Conservation (phyloP, 306 rosid species). For the Cucumis melo region DNA sequence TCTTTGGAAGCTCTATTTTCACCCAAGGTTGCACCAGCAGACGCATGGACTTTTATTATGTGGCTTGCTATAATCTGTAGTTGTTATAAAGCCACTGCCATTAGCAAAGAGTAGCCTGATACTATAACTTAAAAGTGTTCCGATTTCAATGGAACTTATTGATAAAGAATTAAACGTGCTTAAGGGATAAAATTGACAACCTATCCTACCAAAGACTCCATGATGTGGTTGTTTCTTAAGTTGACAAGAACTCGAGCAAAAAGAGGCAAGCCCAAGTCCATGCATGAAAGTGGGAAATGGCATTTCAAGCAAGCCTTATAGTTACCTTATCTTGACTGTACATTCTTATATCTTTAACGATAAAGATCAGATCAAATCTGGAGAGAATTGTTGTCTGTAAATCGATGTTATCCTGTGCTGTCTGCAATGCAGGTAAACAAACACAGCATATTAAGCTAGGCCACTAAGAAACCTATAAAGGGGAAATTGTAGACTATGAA, state of each 20-base stretch:
- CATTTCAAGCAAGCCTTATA: constrained; percentile 6
- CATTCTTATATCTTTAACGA: constrained; percentile 92
- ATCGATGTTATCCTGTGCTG: constrained; percentile 98
- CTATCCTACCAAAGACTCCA: not conserved
- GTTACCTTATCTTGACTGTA: constrained; percentile 89
- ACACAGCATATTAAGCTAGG: not conserved
- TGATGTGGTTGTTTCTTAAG: not conserved
- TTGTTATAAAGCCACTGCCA: constrained; percentile 6
- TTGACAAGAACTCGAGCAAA: not conserved
- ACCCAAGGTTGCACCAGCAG: constrained; percentile 45
- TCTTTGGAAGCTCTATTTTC: constrained; percentile 51
- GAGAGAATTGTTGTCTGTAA: constrained; percentile 98
- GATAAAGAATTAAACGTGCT: not conserved
- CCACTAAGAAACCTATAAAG: not conserved
- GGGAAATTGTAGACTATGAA: not conserved
- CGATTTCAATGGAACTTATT: not conserved
- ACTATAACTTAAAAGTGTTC: not conserved
- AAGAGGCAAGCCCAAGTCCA: not conserved
- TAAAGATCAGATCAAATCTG: constrained; percentile 89
- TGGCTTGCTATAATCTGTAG: constrained; percentile 85
- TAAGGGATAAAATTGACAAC: not conserved
- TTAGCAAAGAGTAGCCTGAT: not conserved
- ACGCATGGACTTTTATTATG: constrained; percentile 76
- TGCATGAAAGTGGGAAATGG: not conserved
- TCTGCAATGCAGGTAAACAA: constrained; percentile 28